Conservation (phyloP, 495 filamentous ascomycete species). For the Penicillium lagena region DNA sequence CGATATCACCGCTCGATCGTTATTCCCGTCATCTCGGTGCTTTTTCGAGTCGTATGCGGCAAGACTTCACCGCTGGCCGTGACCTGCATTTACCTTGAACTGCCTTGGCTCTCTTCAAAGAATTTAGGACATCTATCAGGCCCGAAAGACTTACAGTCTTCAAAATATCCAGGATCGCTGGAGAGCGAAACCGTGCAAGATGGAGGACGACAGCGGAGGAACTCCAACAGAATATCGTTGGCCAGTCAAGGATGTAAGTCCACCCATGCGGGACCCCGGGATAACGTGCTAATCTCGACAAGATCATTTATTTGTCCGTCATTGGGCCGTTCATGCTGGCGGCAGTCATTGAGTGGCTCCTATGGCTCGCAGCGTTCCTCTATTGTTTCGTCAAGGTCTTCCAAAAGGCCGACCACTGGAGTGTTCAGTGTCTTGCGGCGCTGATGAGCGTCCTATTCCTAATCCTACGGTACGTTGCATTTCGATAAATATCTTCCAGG, state of each 20-base stretch:
- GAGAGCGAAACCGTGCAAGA: no score
- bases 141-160: no score
- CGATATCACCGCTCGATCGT: no score
- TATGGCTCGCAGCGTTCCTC: constrained; percentile 87
- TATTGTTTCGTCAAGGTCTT: constrained; percentile 89
- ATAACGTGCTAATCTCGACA: background rate
- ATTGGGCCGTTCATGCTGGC: constrained; percentile 77
- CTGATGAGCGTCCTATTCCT: constrained; percentile 70
- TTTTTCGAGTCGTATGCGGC: no score
- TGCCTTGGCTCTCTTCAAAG: no score
- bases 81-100: no score
- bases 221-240: constrained; percentile 27
- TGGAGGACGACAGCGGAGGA: constrained; percentile 2
- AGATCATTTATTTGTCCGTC: constrained; percentile 80
- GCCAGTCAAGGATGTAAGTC: constrained; percentile 60
- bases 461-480: constrained; percentile 56
- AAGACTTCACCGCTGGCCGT: no score
- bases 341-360: constrained; percentile 87
- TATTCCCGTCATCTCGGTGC: no score
- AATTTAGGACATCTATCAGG: no score
- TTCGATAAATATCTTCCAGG: background rate
- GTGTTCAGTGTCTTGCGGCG: constrained; percentile 67
- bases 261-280: background rate
- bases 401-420: constrained; percentile 84
- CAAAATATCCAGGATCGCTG: no score